Base-by-base conservation (phyloP, 768 basidiomycete species). In the Auricularia sp. region DNA sequence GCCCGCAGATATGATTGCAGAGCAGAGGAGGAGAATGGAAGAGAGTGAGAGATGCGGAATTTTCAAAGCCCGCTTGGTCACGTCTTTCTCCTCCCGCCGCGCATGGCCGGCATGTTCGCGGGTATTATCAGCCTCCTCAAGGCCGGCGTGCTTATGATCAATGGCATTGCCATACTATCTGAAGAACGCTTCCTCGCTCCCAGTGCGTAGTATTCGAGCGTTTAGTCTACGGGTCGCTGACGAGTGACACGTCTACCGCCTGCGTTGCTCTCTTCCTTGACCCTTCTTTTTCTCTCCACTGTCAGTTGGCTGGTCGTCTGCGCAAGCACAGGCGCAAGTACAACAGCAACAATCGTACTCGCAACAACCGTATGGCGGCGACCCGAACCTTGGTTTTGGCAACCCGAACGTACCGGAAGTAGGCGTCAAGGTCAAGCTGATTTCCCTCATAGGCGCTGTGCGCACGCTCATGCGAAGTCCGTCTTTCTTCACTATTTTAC, bases 401-500 rank as follows among this genome's bases (percentile, higher is more conserved):
- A 54, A 63, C 45, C 24, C 65, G 18, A 77, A 73, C 42, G 78
- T 71, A 44, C 81, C 78, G 65, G 88, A 93, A 29, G 79, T 85
- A 58, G 82, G 90, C 21, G 77, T 98, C 67, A 98, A 98, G 78
- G 83, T 85, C 67, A 85, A 92, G 71, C 75, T 98, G 66, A 85
- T 98, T 73, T 91, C 92, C 78, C 85, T 99, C 70, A 97, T 98
- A 68, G 85, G 90, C 70, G 96, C 96, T 44, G 94, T 98, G 66
- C 82, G 96, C 77, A 98, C 96, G 58, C 81, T 99, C 70, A 92
- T 98, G 92, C 86, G 96, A 75, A 94, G 96, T 99, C 74, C 80
- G 95, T 86, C 42, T 10, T 24, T n/a, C 45, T 65, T 63, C 42
- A 34, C 64, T 45, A 54, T 62, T 16, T 34, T 29, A 21, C 56